Percentiles rank a stretch among this genome's conserved stretches.
Evolutionary conservation across 495 filamentous ascomycete species (phyloP).

Genomic region (Echria macrotheca): DNA sequence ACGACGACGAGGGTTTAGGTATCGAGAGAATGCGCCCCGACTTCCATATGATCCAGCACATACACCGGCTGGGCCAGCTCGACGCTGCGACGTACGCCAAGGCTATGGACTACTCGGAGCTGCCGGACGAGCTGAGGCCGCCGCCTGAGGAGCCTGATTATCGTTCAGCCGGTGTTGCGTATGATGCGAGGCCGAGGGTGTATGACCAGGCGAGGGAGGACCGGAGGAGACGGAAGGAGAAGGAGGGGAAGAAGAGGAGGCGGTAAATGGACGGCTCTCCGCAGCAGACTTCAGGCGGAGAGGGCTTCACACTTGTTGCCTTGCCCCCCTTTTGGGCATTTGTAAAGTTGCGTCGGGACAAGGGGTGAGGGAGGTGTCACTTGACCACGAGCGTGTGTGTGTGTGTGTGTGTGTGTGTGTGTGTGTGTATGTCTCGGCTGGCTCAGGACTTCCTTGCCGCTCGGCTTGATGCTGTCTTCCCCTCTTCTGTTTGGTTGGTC

Average conservation of each 20-base stretch:
- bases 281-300: too few relatives aligned
- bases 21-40: conserved; percentile 35
- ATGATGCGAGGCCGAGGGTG: not conserved
- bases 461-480: too few relatives aligned
- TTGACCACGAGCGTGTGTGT: too few relatives aligned
- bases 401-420: too few relatives aligned
- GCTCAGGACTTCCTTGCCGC: too few relatives aligned
- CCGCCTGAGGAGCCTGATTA: not conserved
- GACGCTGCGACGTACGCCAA: conserved; percentile 2
- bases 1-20: conserved; percentile 11
- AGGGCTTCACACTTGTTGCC: too few relatives aligned
- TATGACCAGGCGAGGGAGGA: not conserved
- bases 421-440: too few relatives aligned
- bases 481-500: too few relatives aligned
- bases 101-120: conserved; percentile 20
- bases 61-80: conserved; percentile 20
- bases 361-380: too few relatives aligned
- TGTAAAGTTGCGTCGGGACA: too few relatives aligned
- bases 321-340: too few relatives aligned
- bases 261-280: not conserved
- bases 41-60: conserved; percentile 30
- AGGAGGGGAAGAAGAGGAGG: not conserved
- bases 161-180: not conserved
- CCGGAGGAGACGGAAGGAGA: not conserved
- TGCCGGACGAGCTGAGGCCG: conserved; percentile 10